These are phyloP conservation scores for Alternaria sp. DNA, from an alignment of 2,329 filamentous ascomycete genomes.

Conservation along the genomic window DNA sequence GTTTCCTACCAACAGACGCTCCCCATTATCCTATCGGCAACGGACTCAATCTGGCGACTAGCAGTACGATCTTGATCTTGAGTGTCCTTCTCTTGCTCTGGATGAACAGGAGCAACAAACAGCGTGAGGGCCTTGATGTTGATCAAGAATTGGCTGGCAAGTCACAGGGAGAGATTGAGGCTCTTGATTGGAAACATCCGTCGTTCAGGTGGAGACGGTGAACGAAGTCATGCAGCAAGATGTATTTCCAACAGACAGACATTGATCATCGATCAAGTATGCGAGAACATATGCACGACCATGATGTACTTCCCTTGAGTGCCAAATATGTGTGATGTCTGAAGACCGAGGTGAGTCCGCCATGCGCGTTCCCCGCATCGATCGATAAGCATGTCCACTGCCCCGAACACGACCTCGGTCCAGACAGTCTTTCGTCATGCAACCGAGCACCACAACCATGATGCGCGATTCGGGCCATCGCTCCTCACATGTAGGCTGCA, in stretches of 20 bases:
- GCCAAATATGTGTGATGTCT: background rate
- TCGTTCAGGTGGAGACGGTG: slow-evolving; percentile 67
- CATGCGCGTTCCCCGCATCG: slow-evolving; percentile 22
- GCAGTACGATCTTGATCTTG: slow-evolving; percentile 64
- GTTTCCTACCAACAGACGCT: slow-evolving; percentile 68
- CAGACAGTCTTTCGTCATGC: slow-evolving; percentile 22
- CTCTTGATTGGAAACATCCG: slow-evolving; percentile 62
- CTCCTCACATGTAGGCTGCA: background rate
- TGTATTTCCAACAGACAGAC: too few species aligned
- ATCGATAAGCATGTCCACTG: background rate
- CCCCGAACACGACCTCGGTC: slow-evolving; percentile 21
- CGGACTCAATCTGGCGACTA: slow-evolving; percentile 71
- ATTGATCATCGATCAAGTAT: background rate
- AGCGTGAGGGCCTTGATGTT: slow-evolving; percentile 62
- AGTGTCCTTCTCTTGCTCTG: slow-evolving; percentile 62
- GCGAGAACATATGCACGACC: background rate
- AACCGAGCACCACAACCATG: slow-evolving; percentile 16
- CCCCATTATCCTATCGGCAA: slow-evolving; percentile 76
- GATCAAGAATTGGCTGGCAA: slow-evolving; percentile 66
- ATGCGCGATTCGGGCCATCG: background rate
- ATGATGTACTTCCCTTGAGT: background rate
- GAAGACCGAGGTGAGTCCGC: slow-evolving; percentile 9
- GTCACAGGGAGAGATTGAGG: slow-evolving; percentile 39
- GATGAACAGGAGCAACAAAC: slow-evolving; percentile 70
- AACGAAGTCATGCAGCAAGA: slow-evolving; percentile 2